Conservation (phyloP, 2,329 filamentous ascomycete species). For the Diaporthe humulicola region DNA sequence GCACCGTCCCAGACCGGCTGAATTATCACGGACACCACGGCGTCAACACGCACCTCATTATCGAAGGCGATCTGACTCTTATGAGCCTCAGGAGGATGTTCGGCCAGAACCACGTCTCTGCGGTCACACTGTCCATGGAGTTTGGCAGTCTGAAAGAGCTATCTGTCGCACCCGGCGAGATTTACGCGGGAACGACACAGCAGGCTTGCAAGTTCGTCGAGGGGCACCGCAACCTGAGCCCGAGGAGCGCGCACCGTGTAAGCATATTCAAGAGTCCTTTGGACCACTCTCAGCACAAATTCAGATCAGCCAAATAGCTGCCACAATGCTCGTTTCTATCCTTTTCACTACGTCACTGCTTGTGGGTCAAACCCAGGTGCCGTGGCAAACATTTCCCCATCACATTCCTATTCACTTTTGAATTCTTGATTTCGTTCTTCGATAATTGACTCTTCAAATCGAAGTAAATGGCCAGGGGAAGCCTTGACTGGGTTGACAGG, state of each 20-base stretch:
- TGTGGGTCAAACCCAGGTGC: not conserved
- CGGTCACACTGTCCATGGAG: not conserved
- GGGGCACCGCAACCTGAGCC: slow-evolving; percentile 6
- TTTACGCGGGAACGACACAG: not conserved
- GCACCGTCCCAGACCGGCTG: not conserved
- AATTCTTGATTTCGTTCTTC: fast-evolving
- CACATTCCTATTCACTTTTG: fast-evolving
- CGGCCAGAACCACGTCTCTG: not conserved
- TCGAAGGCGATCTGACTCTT: slow-evolving; percentile 48
- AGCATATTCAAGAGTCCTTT: not conserved
- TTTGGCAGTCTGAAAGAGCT: not conserved
- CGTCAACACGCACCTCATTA: slow-evolving; percentile 51
- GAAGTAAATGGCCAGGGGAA: not conserved
- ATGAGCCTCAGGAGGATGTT: not conserved
- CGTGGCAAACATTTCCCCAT: not conserved
- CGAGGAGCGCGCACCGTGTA: not conserved
- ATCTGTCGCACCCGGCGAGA: not conserved
- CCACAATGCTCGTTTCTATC: not conserved
- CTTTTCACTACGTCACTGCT: too few species aligned
- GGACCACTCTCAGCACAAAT: fast-evolving
- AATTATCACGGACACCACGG: slow-evolving; percentile 42
- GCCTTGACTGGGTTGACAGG: not conserved
- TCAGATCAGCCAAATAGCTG: not conserved
- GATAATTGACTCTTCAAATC: not conserved
- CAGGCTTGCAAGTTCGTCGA: slow-evolving; percentile 13